A percentile compares a stretch with the other conserved stretches of the same genome.
Conservation (phyloP, 1,284 basidiomycete genomes). For the Malassezia psittaci region DNA sequence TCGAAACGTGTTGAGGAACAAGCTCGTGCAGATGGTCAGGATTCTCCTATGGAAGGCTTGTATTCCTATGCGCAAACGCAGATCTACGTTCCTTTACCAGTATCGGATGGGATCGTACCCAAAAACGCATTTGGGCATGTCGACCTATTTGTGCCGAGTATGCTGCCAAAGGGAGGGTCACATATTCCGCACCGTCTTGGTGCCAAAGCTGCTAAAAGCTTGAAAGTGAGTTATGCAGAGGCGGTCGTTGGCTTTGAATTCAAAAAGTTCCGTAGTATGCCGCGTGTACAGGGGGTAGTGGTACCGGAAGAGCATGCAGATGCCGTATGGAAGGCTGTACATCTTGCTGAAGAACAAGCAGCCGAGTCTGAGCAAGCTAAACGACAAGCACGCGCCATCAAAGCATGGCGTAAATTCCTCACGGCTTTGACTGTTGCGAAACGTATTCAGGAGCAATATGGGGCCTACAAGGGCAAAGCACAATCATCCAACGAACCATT, state of each 20-base stretch:
- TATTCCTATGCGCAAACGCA: slow-evolving; percentile 82
- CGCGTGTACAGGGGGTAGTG: slow-evolving; percentile 76
- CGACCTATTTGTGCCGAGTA: slow-evolving; percentile 85
- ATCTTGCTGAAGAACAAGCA: slow-evolving; percentile 61
- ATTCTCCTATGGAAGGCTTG: slow-evolving; percentile 57
- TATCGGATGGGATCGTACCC: slow-evolving; percentile 79
- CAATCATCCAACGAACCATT: no score
- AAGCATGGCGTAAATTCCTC: slow-evolving; percentile 76
- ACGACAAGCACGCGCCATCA: slow-evolving; percentile 68
- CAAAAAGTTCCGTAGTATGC: slow-evolving; percentile 74
- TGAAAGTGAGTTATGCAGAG: slow-evolving; percentile 82
- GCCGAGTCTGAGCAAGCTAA: slow-evolving; percentile 56
- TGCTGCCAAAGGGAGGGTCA: slow-evolving; percentile 77
- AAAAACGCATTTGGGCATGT: slow-evolving; percentile 96
- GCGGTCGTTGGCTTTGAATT: slow-evolving; percentile 95
- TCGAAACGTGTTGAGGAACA: slow-evolving; percentile 74
- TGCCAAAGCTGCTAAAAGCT: slow-evolving; percentile 71
- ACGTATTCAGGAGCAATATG: slow-evolving; percentile 70
- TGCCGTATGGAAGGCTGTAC: slow-evolving; percentile 75
- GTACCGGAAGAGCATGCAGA: slow-evolving; percentile 76
- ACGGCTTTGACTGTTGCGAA: slow-evolving; percentile 76
- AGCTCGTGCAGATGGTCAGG: slow-evolving; percentile 49
- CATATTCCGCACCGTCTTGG: slow-evolving; percentile 62
- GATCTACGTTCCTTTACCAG: slow-evolving; percentile 64
- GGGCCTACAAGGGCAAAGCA: background rate